A percentile compares a stretch with the other conserved stretches of the same genome.
phyloP scores from a whole-genome alignment of 768 basidiomycete species.

The Kondoa malvinella region DNA sequence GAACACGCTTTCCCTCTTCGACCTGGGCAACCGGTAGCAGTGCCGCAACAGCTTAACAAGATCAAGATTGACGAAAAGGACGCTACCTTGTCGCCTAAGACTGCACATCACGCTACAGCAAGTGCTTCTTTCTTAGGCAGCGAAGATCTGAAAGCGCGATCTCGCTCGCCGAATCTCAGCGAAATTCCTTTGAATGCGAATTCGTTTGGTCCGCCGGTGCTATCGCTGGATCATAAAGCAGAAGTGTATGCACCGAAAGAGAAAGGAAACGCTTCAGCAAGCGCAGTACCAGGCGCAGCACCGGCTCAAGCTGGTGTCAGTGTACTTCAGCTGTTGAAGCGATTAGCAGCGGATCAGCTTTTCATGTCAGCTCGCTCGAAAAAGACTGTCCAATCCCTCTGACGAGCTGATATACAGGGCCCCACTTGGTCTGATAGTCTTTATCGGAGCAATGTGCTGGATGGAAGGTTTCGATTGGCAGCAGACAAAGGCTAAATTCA shows the following conservation, averaged over 20 bases:
- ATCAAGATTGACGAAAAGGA: not conserved
- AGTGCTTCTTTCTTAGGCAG: not conserved
- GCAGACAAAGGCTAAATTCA: conserved; percentile 3
- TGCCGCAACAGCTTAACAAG: not conserved
- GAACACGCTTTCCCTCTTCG: not conserved
- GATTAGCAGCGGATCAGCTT: conserved; percentile 15
- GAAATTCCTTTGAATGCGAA: not conserved
- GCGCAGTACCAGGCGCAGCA: not conserved
- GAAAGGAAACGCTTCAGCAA: not conserved
- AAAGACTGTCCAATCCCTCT: not conserved
- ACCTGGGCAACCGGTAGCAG: too few relatives aligned
- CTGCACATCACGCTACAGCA: not conserved
- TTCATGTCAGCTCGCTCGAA: conserved; percentile 2
- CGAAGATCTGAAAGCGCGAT: not conserved
- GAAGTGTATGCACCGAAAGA: not conserved
- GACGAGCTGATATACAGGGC: not conserved
- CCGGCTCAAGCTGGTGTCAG: conserved; percentile 1
- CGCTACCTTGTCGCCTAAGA: not conserved
- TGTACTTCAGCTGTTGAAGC: conserved; percentile 12
- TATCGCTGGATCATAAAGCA: not conserved
- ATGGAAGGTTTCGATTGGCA: conserved; percentile 16
- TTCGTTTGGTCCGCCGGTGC: not conserved
- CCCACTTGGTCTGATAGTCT: conserved; percentile 12
- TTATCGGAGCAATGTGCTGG: conserved; percentile 11
- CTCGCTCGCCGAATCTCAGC: not conserved